These are phyloP conservation scores for Scedosporium apiospermum DNA, from an alignment of 2,329 filamentous ascomycete genomes.

Conservation along the genomic window DNA sequence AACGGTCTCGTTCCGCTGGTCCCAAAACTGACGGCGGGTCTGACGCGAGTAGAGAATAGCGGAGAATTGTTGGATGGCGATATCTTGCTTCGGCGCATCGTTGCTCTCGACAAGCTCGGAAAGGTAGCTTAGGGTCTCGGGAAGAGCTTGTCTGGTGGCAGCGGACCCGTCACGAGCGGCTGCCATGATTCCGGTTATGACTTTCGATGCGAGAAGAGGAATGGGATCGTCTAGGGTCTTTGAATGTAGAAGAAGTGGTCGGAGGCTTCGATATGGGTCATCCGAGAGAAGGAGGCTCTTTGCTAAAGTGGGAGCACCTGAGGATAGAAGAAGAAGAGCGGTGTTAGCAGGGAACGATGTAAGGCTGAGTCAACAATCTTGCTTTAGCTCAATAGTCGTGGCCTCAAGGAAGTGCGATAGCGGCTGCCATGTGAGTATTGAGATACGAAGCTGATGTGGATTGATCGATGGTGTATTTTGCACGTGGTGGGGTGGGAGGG, in stretches of 20 bases:
- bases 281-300: constrained; percentile 60
- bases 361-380: not conserved
- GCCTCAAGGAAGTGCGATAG: too few species aligned
- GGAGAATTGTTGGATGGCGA: constrained; percentile 88
- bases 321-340: not conserved
- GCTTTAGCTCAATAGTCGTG: too few species aligned
- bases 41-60: constrained; percentile 66
- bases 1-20: constrained; percentile 77
- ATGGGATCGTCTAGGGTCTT: constrained; percentile 69
- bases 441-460: too few species aligned
- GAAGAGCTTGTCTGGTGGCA: constrained; percentile 68
- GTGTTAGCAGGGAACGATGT: too few species aligned
- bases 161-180: constrained; percentile 51
- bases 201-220: constrained; percentile 79
- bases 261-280: constrained; percentile 72
- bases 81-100: constrained; percentile 88
- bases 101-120: constrained; percentile 73
- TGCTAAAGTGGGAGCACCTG: constrained; percentile 1
- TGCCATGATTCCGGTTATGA: constrained; percentile 71
- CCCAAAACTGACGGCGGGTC: constrained; percentile 80
- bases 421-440: too few species aligned
- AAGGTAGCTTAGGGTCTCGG: constrained; percentile 77
- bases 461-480: not conserved
- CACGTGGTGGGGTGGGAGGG: too few species aligned
- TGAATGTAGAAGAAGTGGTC: constrained; percentile 73